Conservation (phyloP, 208 protist species). For the Leishmania guyanensis region DNA sequence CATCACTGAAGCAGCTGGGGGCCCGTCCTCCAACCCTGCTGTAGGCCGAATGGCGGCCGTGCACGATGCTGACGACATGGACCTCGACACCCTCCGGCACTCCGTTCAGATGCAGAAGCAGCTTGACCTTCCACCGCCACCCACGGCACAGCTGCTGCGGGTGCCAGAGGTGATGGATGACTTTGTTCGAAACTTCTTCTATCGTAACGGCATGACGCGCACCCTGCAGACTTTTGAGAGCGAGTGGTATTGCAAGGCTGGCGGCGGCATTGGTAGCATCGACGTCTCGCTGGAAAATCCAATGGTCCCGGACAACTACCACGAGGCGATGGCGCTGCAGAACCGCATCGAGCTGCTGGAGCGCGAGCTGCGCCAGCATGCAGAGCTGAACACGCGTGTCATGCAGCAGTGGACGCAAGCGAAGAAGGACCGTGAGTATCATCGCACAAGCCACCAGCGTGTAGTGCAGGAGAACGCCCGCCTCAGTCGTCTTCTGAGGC, state of each 20-base stretch:
- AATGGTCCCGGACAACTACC: slow-evolving; percentile 87
- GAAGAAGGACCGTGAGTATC: slow-evolving; percentile 90
- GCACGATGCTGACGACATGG: slow-evolving; percentile 45
- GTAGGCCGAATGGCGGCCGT: not conserved
- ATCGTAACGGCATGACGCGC: slow-evolving; percentile 74
- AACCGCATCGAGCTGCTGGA: slow-evolving; percentile 80
- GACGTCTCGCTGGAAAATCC: slow-evolving; percentile 46
- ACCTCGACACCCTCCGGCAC: slow-evolving; percentile 66
- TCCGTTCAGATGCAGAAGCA: slow-evolving; percentile 56
- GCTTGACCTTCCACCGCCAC: slow-evolving; percentile 55
- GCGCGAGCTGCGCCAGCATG: slow-evolving; percentile 79
- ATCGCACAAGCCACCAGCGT: slow-evolving; percentile 85
- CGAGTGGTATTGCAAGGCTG: slow-evolving; percentile 78
- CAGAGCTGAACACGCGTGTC: slow-evolving; percentile 73
- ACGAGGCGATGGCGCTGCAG: slow-evolving; percentile 79
- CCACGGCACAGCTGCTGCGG: slow-evolving; percentile 83
- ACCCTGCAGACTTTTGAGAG: slow-evolving; percentile 88
- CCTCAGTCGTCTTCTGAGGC: slow-evolving; percentile 69
- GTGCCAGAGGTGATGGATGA: slow-evolving; percentile 93
- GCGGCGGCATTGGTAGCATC: slow-evolving; percentile 30
- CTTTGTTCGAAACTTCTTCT: slow-evolving; percentile 93
- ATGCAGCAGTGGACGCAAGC: slow-evolving; percentile 80
- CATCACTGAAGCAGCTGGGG: not conserved
- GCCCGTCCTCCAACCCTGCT: not conserved
- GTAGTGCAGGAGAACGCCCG: slow-evolving; percentile 89